Percentiles rank a stretch among this genome's conserved stretches.
Evolutionary conservation across 805 yeast genomes (phyloP).

Genomic region (Wickerhamomyces alni): DNA sequence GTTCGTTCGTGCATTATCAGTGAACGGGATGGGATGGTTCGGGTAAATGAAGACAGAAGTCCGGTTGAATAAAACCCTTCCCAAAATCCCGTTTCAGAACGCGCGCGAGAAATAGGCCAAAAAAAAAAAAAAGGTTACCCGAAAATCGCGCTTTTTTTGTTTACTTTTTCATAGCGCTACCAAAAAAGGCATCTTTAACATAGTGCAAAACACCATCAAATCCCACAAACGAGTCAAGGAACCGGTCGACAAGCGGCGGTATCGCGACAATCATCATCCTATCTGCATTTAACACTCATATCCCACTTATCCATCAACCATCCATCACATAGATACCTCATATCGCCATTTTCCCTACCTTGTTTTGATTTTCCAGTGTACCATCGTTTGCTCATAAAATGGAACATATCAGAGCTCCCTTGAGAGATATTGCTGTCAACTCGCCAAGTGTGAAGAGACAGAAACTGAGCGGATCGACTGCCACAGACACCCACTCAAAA

Average conservation of each 20-base stretch:
- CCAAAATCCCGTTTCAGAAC: background rate
- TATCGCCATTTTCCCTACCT: too few species aligned
- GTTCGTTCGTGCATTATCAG: too few species aligned
- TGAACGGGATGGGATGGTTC: too few species aligned
- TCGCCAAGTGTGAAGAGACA: constrained; percentile 24
- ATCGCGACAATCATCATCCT: too few species aligned
- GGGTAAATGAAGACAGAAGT: too few species aligned
- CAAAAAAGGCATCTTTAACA: background rate
- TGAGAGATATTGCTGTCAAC: constrained; percentile 20
- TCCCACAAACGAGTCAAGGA: background rate
- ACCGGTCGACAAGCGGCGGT: too few species aligned
- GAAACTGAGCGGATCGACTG: constrained; percentile 8
- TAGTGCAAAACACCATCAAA: background rate
- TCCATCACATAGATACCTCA: background rate
- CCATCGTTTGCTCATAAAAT: background rate
- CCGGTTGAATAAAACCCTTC: too few species aligned
- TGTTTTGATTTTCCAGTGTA: background rate
- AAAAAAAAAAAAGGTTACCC: background rate
- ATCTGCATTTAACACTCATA: too few species aligned
- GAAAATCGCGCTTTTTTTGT: background rate
- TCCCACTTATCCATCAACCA: too few species aligned
- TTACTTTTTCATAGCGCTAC: background rate
- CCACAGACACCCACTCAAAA: constrained; percentile 2
- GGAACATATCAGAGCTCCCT: background rate
- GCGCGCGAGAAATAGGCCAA: background rate